Evolutionary conservation across 257 asterid genomes (phyloP).

Genomic region (Jacaranda mimosifolia): DNA sequence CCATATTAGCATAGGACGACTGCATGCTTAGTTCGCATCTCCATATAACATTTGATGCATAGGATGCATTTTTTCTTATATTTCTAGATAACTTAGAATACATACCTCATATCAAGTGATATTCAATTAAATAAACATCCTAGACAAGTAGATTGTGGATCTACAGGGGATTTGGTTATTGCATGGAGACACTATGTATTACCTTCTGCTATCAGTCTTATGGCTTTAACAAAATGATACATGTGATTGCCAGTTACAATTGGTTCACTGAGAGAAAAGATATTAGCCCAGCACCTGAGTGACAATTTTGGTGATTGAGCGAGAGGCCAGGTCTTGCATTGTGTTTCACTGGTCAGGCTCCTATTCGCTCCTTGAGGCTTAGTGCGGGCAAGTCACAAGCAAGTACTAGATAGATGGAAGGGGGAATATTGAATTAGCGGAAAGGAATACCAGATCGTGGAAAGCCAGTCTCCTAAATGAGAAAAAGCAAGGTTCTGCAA

Average conservation of each 20-base stretch:
- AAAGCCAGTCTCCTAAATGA: too few species aligned
- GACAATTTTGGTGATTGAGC: not conserved
- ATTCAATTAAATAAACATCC: not conserved
- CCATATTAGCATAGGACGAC: not conserved
- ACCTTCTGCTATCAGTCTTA: not conserved
- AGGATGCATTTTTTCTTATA: not conserved
- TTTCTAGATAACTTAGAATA: not conserved
- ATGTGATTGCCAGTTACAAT: not conserved
- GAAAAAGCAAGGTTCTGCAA: too few species aligned
- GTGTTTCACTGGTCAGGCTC: not conserved
- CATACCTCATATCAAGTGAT: not conserved
- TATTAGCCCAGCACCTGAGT: not conserved
- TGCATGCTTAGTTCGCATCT: not conserved
- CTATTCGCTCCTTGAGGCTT: too few species aligned
- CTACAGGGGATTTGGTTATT: not conserved
- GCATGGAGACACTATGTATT: slow-evolving; percentile 4
- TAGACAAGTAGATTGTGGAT: not conserved
- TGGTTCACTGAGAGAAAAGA: not conserved
- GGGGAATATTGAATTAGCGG: too few species aligned
- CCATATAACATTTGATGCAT: slow-evolving; percentile 4
- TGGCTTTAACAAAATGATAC: not conserved
- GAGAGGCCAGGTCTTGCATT: not conserved
- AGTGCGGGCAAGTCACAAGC: too few species aligned
- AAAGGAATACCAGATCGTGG: too few species aligned
- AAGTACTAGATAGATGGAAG: too few species aligned